Conservation (phyloP, 208 protist genomes). For the Leptomonas seymouri region DNA sequence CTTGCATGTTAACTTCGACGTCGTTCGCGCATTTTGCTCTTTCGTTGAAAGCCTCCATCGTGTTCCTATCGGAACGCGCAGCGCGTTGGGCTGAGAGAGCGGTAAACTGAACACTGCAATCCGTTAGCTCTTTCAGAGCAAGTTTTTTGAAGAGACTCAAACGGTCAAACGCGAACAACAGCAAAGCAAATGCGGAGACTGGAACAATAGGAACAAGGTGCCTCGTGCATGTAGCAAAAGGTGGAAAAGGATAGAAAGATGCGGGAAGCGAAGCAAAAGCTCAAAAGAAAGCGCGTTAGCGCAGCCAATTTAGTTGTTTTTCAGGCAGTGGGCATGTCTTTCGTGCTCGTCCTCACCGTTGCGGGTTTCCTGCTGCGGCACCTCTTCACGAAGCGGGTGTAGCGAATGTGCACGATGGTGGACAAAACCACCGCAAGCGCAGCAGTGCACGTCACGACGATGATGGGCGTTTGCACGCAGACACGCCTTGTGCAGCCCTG, state of each 20-base stretch:
- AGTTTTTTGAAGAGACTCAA: not conserved
- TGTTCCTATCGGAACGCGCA: no score
- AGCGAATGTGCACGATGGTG: slow-evolving; percentile 59
- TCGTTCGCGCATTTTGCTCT: no score
- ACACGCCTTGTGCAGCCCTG: slow-evolving; percentile 41
- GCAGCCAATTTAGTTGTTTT: not conserved
- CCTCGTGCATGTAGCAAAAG: no score
- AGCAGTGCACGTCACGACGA: slow-evolving; percentile 47
- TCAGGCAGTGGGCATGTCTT: slow-evolving; percentile 5
- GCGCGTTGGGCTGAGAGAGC: no score
- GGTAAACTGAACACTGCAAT: no score
- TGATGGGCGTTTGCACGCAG: slow-evolving; percentile 55
- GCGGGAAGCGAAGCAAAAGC: not conserved
- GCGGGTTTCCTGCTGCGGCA: slow-evolving; percentile 17
- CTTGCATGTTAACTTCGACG: not conserved
- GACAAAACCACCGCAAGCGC: slow-evolving; percentile 36
- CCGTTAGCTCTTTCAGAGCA: not conserved
- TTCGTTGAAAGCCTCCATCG: no score
- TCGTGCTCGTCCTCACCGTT: slow-evolving; percentile 9
- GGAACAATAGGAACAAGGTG: not conserved
- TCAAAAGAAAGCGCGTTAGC: not conserved
- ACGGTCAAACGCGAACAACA: not conserved
- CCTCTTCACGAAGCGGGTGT: slow-evolving; percentile 43
- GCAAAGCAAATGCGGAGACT: not conserved
- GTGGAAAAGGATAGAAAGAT: no score